Conservation (phyloP, 163 green algal genomes). For the Scenedesmus sp. region DNA sequence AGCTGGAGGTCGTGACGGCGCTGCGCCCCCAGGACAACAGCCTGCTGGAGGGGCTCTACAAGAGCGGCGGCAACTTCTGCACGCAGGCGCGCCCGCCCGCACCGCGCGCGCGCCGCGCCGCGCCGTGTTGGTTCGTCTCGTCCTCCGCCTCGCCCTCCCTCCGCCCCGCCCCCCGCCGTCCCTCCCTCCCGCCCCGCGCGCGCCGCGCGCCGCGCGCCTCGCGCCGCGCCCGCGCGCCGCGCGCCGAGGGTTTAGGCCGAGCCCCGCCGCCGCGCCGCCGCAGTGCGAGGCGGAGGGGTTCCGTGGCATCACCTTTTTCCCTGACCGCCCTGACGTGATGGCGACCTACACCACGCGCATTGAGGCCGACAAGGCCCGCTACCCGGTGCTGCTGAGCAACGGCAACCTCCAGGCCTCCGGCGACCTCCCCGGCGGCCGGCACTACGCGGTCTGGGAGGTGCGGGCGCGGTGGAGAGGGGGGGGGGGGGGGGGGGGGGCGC, state of each 20-base stretch:
- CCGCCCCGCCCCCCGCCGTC: no score
- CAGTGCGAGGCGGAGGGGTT: conserved; percentile 99
- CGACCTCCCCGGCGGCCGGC: conserved; percentile 53
- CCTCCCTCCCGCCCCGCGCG: no score
- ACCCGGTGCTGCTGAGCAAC: conserved; percentile 98
- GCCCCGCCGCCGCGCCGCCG: no score
- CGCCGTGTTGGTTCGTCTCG: no score
- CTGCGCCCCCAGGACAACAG: conserved; percentile 97
- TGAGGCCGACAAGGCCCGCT: conserved; percentile 87
- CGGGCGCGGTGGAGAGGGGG: no score
- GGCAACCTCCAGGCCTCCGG: conserved; percentile 93
- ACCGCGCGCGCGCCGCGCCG: no score
- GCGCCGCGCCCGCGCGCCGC: no score
- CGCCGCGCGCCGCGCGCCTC: no score
- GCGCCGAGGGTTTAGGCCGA: no score
- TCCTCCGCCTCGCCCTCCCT: no score
- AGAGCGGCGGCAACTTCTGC: conserved; percentile 96
- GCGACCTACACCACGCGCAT: conserved; percentile 91
- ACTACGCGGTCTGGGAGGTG: conserved; percentile 90
- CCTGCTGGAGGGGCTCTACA: conserved; percentile 95
- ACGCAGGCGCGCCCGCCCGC: conserved; percentile 88
- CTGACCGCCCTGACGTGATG: conserved; percentile 89
- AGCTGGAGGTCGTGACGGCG: conserved; percentile 78
- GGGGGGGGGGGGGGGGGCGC: no score
- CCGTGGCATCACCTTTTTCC: conserved; percentile 97